These are phyloP conservation scores for Chaetomidium leptoderma DNA, from an alignment of 495 filamentous ascomycete genomes.

Conservation along the genomic window DNA sequence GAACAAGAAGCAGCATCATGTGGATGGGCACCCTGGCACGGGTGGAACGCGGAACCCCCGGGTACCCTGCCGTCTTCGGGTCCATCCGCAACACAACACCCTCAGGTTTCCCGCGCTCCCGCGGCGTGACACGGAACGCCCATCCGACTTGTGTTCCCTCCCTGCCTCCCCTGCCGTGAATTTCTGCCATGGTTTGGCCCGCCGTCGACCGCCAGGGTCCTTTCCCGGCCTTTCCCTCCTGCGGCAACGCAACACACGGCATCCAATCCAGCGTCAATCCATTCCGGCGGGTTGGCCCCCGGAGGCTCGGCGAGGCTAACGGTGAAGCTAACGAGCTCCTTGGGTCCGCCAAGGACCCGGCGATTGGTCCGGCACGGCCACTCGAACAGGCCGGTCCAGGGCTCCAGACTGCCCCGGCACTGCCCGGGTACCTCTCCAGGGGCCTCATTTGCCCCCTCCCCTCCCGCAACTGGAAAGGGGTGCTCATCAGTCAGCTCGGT, in stretches of 20 bases:
- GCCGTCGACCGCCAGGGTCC: not conserved
- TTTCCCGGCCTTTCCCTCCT: not conserved
- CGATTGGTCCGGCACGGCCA: not conserved
- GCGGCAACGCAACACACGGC: not conserved
- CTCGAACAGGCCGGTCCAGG: not conserved
- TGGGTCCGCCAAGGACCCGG: slow-evolving; percentile 6
- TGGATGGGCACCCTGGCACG: too few relatives aligned
- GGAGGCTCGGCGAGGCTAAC: not conserved
- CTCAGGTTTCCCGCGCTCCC: too few relatives aligned
- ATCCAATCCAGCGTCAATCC: slow-evolving; percentile 5
- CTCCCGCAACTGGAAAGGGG: not conserved
- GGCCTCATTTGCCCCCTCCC: not conserved
- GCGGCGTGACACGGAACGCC: too few relatives aligned
- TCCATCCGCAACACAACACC: too few relatives aligned
- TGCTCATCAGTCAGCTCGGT: too few relatives aligned
- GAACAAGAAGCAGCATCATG: too few relatives aligned
- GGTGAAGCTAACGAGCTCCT: not conserved
- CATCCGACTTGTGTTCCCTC: too few relatives aligned
- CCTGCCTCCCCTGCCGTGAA: too few relatives aligned
- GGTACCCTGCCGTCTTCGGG: too few relatives aligned
- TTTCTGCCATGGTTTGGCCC: not conserved
- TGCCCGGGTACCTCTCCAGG: slow-evolving; percentile 1
- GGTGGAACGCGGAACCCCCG: too few relatives aligned
- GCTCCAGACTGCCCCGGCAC: too few relatives aligned
- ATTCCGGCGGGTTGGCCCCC: not conserved